Percentiles rank a stretch among this genome's conserved stretches.
Conservation (phyloP, 768 basidiomycete genomes). For the Trametopsis cervina region DNA sequence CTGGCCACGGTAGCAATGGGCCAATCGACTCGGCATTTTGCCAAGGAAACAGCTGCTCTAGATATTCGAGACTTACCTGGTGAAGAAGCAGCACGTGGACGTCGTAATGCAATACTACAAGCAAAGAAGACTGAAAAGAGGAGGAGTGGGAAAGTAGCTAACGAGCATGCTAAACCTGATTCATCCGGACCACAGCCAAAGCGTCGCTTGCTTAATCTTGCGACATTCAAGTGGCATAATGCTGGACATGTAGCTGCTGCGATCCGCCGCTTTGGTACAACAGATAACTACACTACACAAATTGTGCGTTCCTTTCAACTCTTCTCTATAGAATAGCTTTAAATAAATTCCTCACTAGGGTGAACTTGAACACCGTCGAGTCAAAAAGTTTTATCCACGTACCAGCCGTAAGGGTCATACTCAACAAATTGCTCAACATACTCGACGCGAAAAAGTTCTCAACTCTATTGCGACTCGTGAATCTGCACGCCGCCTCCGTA, state of each 20-base stretch:
- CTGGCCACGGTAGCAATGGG: conserved; percentile 24
- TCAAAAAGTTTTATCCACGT: conserved; percentile 31
- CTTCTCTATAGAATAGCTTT: neutral
- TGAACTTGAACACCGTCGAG: conserved; percentile 29
- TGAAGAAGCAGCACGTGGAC: conserved; percentile 22
- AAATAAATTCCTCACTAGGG: conserved; percentile 20
- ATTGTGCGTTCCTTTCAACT: conserved; percentile 14
- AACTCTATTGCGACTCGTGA: conserved; percentile 12
- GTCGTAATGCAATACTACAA: conserved; percentile 7
- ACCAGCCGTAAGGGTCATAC: conserved; percentile 29
- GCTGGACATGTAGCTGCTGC: conserved; percentile 14
- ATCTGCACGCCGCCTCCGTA: neutral
- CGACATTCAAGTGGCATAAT: conserved; percentile 23
- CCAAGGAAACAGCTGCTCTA: conserved; percentile 17
- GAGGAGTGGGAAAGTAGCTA: neutral
- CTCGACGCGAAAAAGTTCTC: conserved; percentile 16
- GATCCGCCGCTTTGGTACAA: conserved; percentile 15
- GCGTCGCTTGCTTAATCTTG: conserved; percentile 12
- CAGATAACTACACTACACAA: conserved; percentile 23
- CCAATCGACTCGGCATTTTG: conserved; percentile 26
- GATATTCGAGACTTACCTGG: conserved; percentile 29
- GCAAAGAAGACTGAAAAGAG: too few relatives aligned
- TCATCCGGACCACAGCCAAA: conserved; percentile 5
- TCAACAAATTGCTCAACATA: conserved; percentile 24
- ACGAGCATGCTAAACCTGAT: too few relatives aligned